phyloP scores from a whole-genome alignment of 2,329 filamentous ascomycete genomes.

The Pseudogymnoascus sp. region DNA sequence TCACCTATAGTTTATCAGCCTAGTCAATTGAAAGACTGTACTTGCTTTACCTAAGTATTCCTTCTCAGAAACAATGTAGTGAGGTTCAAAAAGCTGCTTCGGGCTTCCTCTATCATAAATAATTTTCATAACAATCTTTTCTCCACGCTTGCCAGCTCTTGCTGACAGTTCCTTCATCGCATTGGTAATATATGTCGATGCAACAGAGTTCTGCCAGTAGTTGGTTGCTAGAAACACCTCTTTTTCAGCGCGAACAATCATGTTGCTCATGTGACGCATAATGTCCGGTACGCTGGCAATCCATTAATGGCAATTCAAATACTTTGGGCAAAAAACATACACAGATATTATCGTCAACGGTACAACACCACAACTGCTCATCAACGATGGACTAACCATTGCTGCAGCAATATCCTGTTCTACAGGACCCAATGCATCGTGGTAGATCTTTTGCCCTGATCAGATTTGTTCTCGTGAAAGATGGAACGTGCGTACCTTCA shows the following conservation, averaged over 20 bases:
- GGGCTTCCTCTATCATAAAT: slow-evolving; percentile 64
- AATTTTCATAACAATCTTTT: slow-evolving; percentile 58
- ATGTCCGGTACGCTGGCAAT: slow-evolving; percentile 55
- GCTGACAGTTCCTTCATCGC: slow-evolving; percentile 60
- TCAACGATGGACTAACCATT: slow-evolving; percentile 49
- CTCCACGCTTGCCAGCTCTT: slow-evolving; percentile 49
- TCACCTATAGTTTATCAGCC: slow-evolving; percentile 16
- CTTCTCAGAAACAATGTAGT: slow-evolving; percentile 48
- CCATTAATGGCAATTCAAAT: background rate
- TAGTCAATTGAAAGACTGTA: background rate
- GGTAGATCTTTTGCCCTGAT: slow-evolving; percentile 22
- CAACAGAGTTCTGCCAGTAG: slow-evolving; percentile 63
- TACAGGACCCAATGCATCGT: slow-evolving; percentile 23
- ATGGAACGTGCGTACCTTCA: slow-evolving; percentile 38
- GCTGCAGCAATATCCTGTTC: slow-evolving; percentile 30
- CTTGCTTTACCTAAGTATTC: slow-evolving; percentile 43
- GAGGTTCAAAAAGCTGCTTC: slow-evolving; percentile 57
- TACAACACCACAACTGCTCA: slow-evolving; percentile 53
- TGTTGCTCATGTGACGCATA: slow-evolving; percentile 64
- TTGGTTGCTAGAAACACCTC: slow-evolving; percentile 70
- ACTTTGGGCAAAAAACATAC: slow-evolving; percentile 21
- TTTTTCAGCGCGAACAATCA: slow-evolving; percentile 62
- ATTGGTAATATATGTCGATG: slow-evolving; percentile 58
- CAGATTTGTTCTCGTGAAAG: background rate
- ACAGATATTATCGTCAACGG: slow-evolving; percentile 62